Percentiles rank a stretch among this genome's conserved stretches.
phyloP scores from a whole-genome alignment of 345 rosid genomes.

The Bruguiera parviflora region DNA sequence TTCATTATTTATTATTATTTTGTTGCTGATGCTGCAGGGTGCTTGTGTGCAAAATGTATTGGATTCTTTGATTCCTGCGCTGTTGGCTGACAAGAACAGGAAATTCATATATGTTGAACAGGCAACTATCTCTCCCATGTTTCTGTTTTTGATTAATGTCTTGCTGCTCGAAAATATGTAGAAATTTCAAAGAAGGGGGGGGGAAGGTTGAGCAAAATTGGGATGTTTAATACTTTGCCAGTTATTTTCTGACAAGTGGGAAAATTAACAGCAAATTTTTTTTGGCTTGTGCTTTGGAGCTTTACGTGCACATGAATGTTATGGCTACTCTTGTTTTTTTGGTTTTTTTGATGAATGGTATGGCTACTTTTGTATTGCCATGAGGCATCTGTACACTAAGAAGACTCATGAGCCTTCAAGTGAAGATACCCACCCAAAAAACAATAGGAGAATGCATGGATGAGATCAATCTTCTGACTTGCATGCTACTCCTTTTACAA shows the following conservation, averaged over 20 bases:
- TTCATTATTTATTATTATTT: not conserved
- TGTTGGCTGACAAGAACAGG: conserved; percentile 84
- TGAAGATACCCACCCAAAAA: not conserved
- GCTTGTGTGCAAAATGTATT: conserved; percentile 93
- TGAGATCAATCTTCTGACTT: not conserved
- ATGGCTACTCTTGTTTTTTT: not conserved
- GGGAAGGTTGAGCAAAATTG: not conserved
- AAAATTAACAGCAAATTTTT: not conserved
- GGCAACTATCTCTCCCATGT: conserved; percentile 38
- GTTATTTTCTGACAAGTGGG: not conserved
- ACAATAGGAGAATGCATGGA: not conserved
- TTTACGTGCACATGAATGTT: not conserved
- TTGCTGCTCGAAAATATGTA: not conserved
- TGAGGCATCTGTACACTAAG: not conserved
- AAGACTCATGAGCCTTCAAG: not conserved
- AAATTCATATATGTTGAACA: conserved; percentile 81
- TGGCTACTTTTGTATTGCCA: not conserved
- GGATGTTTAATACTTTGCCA: not conserved
- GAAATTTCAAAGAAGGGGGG: not conserved
- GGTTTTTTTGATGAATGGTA: not conserved
- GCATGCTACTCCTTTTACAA: not conserved
- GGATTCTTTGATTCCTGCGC: conserved; percentile 87
- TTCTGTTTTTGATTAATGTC: conserved; percentile 8
- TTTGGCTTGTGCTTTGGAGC: not conserved
- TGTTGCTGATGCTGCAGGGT: conserved; percentile 36